A percentile compares a stretch with the other conserved stretches of the same genome.
Evolutionary conservation across 2,329 filamentous ascomycete species (phyloP).

Genomic region (Fusarium tjaetaba): DNA sequence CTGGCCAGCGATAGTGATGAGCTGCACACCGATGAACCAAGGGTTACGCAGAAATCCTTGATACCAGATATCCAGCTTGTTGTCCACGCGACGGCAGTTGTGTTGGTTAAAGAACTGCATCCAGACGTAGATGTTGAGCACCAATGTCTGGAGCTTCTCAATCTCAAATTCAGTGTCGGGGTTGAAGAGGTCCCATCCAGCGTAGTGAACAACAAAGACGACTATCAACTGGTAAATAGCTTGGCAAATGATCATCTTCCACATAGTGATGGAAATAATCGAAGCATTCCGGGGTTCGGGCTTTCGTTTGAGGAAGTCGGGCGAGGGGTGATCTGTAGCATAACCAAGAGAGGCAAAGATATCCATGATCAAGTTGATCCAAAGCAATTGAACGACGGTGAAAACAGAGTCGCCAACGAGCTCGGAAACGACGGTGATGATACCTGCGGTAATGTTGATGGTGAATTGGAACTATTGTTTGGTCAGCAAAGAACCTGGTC

Average conservation of each 20-base stretch:
- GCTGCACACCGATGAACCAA: conserved; percentile 77
- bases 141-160: conserved; percentile 66
- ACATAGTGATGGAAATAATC: conserved; percentile 73
- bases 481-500: background rate
- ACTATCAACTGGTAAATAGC: conserved; percentile 69
- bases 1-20: conserved; percentile 74
- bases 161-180: conserved; percentile 52
- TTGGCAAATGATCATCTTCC: conserved; percentile 73
- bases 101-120: conserved; percentile 91
- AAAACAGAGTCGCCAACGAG: conserved; percentile 69
- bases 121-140: conserved; percentile 90
- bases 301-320: conserved; percentile 64
- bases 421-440: conserved; percentile 72
- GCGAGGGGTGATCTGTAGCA: conserved; percentile 70
- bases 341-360: conserved; percentile 73
- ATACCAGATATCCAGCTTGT: conserved; percentile 81
- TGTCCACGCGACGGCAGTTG: conserved; percentile 82
- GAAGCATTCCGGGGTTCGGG: conserved; percentile 72
- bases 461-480: conserved; percentile 68
- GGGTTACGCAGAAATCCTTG: conserved; percentile 78
- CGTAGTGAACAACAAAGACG: conserved; percentile 70
- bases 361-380: conserved; percentile 78
- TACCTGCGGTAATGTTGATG: conserved; percentile 74
- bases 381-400: conserved; percentile 73
- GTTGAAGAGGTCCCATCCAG: conserved; percentile 65